Evolutionary conservation across 129 eudicot species (phyloP).

Genomic region (Sambucus nigra): DNA sequence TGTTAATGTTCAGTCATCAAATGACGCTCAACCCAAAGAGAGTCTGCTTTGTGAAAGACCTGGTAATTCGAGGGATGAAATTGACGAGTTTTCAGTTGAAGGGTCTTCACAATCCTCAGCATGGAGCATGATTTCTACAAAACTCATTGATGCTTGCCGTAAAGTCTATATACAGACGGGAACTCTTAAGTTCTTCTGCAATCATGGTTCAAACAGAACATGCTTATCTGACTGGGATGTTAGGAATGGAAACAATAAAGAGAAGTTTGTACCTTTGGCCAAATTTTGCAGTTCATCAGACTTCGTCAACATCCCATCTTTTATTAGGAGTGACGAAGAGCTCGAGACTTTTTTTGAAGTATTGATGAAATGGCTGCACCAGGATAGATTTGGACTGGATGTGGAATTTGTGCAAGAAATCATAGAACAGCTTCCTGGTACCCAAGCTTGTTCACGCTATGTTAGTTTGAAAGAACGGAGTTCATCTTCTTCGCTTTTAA

Average conservation of each 20-base stretch:
- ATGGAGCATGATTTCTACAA: constrained; percentile 20
- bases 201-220: constrained; percentile 14
- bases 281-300: constrained; percentile 15
- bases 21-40: constrained; percentile 14
- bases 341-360: constrained; percentile 8
- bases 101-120: constrained; percentile 27
- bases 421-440: constrained; percentile 26
- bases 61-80: constrained; percentile 8
- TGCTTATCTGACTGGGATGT: neutral
- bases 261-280: constrained; percentile 5
- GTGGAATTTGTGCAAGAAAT: constrained; percentile 30
- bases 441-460: constrained; percentile 16
- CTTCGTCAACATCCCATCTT: constrained; percentile 6
- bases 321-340: constrained; percentile 5
- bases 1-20: constrained; percentile 5
- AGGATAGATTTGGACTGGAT: constrained; percentile 30
- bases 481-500: constrained; percentile 2
- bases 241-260: constrained; percentile 5
- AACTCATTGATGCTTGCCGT: constrained; percentile 13
- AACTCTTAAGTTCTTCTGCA: constrained; percentile 20
- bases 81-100: constrained; percentile 30
- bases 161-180: constrained; percentile 12
- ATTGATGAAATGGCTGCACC: constrained; percentile 21
- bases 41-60: constrained; percentile 4
- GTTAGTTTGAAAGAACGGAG: constrained; percentile 12